Conservation (phyloP, 1,139 yeast genomes). For the Saccharomyces hybrid region DNA sequence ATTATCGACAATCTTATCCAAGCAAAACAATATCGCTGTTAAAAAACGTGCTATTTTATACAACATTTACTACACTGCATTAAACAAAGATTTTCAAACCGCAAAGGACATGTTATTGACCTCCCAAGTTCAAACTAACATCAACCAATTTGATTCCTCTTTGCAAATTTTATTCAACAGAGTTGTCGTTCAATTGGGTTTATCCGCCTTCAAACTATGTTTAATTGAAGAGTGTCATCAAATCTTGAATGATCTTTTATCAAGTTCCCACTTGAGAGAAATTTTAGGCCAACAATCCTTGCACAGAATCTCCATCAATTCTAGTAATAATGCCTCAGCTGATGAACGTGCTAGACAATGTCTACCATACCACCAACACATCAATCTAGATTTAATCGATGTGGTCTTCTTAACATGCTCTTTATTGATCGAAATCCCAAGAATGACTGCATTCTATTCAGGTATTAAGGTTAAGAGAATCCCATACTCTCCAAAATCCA, state of each 20-base stretch:
- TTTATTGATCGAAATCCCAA: constrained; percentile 85
- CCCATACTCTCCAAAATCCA: constrained; percentile 62
- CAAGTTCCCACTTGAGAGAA: constrained; percentile 82
- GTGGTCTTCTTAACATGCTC: constrained; percentile 90
- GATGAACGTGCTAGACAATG: constrained; percentile 56
- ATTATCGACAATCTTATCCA: constrained; percentile 57
- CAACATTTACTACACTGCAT: constrained; percentile 64
- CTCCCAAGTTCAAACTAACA: too few relatives aligned
- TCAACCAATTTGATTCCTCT: constrained; percentile 35
- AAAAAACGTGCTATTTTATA: constrained; percentile 79
- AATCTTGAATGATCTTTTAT: constrained; percentile 79
- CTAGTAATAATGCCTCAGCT: constrained; percentile 37
- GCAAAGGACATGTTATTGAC: too few relatives aligned
- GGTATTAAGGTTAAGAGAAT: constrained; percentile 57
- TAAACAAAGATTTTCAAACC: too few relatives aligned
- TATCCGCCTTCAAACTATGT: constrained; percentile 91
- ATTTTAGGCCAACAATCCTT: constrained; percentile 83
- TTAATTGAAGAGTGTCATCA: constrained; percentile 82
- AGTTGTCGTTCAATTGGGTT: constrained; percentile 90
- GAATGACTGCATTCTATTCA: constrained; percentile 56
- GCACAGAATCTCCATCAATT: constrained; percentile 41
- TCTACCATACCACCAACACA: constrained; percentile 97
- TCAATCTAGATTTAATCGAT: constrained; percentile 90
- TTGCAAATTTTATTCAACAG: constrained; percentile 92
- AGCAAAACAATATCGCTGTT: constrained; percentile 59